Base-by-base conservation (phyloP, 805 yeast species). In the Saturnispora besseyi region DNA sequence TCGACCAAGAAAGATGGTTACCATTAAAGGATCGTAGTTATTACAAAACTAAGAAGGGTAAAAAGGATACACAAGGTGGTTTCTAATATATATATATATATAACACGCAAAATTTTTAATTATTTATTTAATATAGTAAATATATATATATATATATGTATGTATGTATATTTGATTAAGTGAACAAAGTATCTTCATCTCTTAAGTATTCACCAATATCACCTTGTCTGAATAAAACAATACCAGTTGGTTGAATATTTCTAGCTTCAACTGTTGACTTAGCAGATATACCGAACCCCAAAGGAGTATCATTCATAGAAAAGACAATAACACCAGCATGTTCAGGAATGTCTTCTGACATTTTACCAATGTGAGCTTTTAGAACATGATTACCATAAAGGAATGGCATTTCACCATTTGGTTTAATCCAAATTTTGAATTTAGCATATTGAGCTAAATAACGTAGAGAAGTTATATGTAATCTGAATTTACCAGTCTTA, bases 361-460 rank as follows among this genome's bases (percentile, higher is more conserved):
- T 88, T 60, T 89, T 84, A 33, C 99, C 99, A 50, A 93, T 76
- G 64, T 93, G 99, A 4, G 99, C 99, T 65, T 93, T 93, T 58
- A 93, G 74, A 28, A 91, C 91, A 66, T 93, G 96, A 71, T 93
- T 93, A 34, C 99, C 99, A 60, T 93, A 93, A 56, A 93, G 70
- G 65, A 84, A 93, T 12, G 99, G 98, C 99, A 93, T 93, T 69
- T 93, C 99, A 60, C 99, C 99, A 63, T 93, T 93, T 46, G 81
- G 82, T 67, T 93, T 93, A 68, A 93, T 87, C 99, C 99, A 93
- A 38, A 93, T 74, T 70, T 91, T 93, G 71, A 83, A 89, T 66
- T 86, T 87, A 45, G 99, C 97, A 64, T 84, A 82, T 59, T 87
- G 84, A 2, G 96, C 84, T 51, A 93, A 70, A 54, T 87, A 77